Evolutionary conservation across 1,139 yeast genomes (phyloP).

Genomic region (Oligophagozyma castellii): DNA sequence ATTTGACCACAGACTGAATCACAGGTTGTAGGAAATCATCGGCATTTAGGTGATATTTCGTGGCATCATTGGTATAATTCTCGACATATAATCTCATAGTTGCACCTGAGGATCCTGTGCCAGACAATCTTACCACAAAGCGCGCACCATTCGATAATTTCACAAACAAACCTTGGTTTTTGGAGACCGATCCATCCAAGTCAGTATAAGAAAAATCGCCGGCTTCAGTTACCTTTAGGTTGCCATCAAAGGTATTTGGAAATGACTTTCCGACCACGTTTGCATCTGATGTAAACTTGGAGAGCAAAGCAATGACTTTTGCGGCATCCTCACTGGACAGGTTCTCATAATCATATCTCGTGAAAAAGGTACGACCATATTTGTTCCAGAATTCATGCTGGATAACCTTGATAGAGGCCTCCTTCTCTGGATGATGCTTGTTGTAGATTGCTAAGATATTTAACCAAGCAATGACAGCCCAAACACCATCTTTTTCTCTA

Average conservation of each 20-base stretch:
- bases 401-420: slow-evolving; percentile 60
- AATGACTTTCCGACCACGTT: slow-evolving; percentile 32
- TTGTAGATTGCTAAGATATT: slow-evolving; percentile 75
- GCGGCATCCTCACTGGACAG: slow-evolving; percentile 66
- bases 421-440: slow-evolving; percentile 43
- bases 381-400: slow-evolving; percentile 81
- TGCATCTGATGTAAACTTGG: slow-evolving; percentile 30
- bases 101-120: slow-evolving; percentile 97
- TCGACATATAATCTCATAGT: slow-evolving; percentile 90
- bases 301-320: slow-evolving; percentile 48
- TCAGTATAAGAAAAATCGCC: slow-evolving; percentile 91
- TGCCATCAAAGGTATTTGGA: no score
- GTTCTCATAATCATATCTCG: slow-evolving; percentile 89
- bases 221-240: slow-evolving; percentile 45
- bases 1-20: slow-evolving; percentile 47
- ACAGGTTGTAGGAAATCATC: slow-evolving; percentile 56
- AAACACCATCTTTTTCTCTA: slow-evolving; percentile 93
- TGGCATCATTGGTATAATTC: slow-evolving; percentile 53
- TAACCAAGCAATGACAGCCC: slow-evolving; percentile 98
- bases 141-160: slow-evolving; percentile 75
- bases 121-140: slow-evolving; percentile 82
- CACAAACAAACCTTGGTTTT: slow-evolving; percentile 84
- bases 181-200: slow-evolving; percentile 81
- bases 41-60: slow-evolving; percentile 40
- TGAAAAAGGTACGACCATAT: slow-evolving; percentile 95